These are phyloP conservation scores for Vigna trinervia DNA, from an alignment of 306 rosid species.

Conservation along the genomic window DNA sequence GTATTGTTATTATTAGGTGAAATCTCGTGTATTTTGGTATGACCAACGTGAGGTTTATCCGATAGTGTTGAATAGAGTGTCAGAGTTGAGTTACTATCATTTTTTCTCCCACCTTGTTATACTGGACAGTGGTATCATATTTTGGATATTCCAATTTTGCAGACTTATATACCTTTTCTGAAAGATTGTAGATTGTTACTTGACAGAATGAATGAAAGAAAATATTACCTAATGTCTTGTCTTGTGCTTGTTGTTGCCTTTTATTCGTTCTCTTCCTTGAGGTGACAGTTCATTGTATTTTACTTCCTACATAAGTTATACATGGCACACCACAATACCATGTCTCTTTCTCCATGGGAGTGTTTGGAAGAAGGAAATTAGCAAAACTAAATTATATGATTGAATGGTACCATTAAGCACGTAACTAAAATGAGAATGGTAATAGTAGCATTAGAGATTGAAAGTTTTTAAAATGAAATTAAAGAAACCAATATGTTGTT, in stretches of 20 bases:
- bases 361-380: no score
- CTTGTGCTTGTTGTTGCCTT: not conserved
- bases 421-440: no score
- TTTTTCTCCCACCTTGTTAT: not conserved
- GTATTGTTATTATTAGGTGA: not conserved
- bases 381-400: no score
- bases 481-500: no score
- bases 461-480: no score
- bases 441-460: no score
- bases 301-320: not conserved
- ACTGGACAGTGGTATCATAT: conserved; percentile 1
- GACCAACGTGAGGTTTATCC: conserved; percentile 4
- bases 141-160: conserved; percentile 21
- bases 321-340: no score
- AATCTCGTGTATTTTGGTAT: not conserved
- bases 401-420: no score
- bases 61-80: not conserved
- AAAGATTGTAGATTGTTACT: conserved; percentile 2
- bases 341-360: no score
- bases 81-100: not conserved
- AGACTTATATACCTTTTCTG: not conserved
- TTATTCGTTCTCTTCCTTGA: not conserved
- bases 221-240: not conserved
- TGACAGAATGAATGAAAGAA: conserved; percentile 28
- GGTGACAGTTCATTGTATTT: not conserved